phyloP scores from a whole-genome alignment of 2,329 filamentous ascomycete species.

The Dactylella cylindrospora region DNA sequence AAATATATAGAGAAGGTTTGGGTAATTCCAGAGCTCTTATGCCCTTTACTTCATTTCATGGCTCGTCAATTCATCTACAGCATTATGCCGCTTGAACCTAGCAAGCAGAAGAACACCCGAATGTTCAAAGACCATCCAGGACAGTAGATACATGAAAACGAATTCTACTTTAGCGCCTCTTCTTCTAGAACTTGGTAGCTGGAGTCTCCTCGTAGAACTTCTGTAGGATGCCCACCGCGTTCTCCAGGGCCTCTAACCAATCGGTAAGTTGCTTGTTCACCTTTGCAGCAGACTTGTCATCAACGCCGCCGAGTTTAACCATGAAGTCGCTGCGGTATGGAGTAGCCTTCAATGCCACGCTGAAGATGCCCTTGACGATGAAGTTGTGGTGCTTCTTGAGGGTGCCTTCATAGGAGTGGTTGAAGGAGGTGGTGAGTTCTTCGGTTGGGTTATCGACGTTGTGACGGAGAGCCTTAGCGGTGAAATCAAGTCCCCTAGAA shows the following conservation, averaged over 20 bases:
- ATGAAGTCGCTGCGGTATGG: conserved; percentile 96
- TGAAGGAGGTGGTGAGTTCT: conserved; percentile 86
- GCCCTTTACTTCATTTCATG: too few relatives aligned
- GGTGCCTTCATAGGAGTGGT: conserved; percentile 76
- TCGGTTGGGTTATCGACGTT: conserved; percentile 69
- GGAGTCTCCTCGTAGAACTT: conserved; percentile 62
- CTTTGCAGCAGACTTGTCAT: conserved; percentile 56
- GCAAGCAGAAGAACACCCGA: neutral
- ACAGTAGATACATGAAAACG: conserved; percentile 5
- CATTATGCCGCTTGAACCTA: neutral
- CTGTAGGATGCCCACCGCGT: conserved; percentile 74
- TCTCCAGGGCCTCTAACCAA: conserved; percentile 77
- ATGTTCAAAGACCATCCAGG: conserved; percentile 6
- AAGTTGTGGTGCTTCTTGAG: conserved; percentile 91
- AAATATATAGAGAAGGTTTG: too few relatives aligned
- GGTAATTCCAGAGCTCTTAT: too few relatives aligned
- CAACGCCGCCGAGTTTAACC: conserved; percentile 72
- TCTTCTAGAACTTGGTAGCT: conserved; percentile 30
- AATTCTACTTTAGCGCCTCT: conserved; percentile 6
- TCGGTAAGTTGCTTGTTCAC: conserved; percentile 65
- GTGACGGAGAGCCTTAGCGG: conserved; percentile 74
- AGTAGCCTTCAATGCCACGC: conserved; percentile 85
- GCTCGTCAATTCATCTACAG: too few relatives aligned
- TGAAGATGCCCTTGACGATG: conserved; percentile 88
- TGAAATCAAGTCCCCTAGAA: conserved; percentile 86